phyloP scores from a whole-genome alignment of 2,329 filamentous ascomycete genomes.

The Dactylellina cionopaga region DNA sequence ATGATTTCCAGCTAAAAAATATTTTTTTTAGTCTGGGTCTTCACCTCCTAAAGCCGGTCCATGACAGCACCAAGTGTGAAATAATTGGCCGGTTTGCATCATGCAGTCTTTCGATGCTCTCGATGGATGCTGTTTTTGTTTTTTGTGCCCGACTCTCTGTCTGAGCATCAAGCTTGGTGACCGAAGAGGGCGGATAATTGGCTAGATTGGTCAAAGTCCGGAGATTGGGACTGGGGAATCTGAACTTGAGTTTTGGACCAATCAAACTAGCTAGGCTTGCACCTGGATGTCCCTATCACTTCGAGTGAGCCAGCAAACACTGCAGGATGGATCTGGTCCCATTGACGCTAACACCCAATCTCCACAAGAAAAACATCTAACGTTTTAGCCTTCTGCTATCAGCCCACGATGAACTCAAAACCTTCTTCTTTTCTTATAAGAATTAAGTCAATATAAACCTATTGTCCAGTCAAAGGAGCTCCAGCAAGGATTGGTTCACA shows the following conservation, averaged over 20 bases:
- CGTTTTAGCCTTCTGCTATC: slow-evolving; percentile 40
- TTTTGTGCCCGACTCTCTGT: slow-evolving; percentile 28
- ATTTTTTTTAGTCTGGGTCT: slow-evolving; percentile 3
- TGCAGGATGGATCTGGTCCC: slow-evolving; percentile 16
- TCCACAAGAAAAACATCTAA: slow-evolving; percentile 33
- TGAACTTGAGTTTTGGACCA: slow-evolving; percentile 20
- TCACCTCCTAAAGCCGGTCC: slow-evolving; percentile 19
- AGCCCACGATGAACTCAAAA: no score
- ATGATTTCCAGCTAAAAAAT: slow-evolving; percentile 17
- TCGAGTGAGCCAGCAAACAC: slow-evolving; percentile 8
- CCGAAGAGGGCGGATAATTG: slow-evolving; percentile 27
- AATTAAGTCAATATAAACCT: background rate
- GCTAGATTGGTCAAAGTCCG: slow-evolving; percentile 39
- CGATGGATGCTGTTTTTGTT: slow-evolving; percentile 16
- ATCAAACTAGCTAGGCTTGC: slow-evolving; percentile 21
- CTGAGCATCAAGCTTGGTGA: background rate
- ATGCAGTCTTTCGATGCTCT: slow-evolving; percentile 45
- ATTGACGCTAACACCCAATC: slow-evolving; percentile 21
- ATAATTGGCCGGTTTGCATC: slow-evolving; percentile 44
- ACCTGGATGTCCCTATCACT: slow-evolving; percentile 3
- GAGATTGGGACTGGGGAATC: slow-evolving; percentile 35
- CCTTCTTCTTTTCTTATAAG: no score
- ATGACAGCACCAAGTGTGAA: slow-evolving; percentile 46
- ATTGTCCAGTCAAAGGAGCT: slow-evolving; percentile 15
- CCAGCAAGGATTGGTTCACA: background rate